Base-by-base conservation (phyloP, 371 early-diverging fungal species). In the Fennellomyces sp. region DNA sequence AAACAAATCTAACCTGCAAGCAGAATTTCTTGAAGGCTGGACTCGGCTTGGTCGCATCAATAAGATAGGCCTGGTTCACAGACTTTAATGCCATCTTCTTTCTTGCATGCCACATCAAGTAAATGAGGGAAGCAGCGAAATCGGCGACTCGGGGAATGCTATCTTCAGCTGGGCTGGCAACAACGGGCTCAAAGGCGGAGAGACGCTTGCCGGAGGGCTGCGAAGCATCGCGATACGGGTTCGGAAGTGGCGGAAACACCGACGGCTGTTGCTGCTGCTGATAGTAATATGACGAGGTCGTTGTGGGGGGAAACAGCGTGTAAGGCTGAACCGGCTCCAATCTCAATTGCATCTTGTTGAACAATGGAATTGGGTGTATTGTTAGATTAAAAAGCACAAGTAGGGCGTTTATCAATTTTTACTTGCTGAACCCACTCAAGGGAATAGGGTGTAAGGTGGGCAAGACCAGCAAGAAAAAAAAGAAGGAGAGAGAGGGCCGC, bases 1-100 rank as follows among this genome's bases (percentile, higher is more conserved):
- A n/a, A n/a, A n/a, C n/a, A n/a, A n/a, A n/a, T n/a, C 19, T 35
- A 72, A 84, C 85, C 74, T 85, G 82, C 61, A 76, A 69, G 52
- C 83, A 83, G 52, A 85, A 85, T 54, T 78, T 79, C 52, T 80
- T 83, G 61, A 85, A 85, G 4, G 85, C 81, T n/a, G 82, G 81
- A 31, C 79, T 81, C n/a, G 85, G 82, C 7, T 72, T 73, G 11
- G 68, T 66, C 0, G 77, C 75, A 48, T 60, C 68, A 23, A 66
- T 50, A 31, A 57, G 66, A 36, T 56, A 56, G 41, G 63, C 53
- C 26, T 56, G 51, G 8, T 48, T 60, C 7, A 47, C 23, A 29
- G 42, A 54, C 13, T 33, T 59, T 19, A 47, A 59, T n/a, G 30
- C 33, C 67, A 65, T 63, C 48, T 52, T 45, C 31, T 70, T 79